Percentiles rank a stretch among this genome's conserved stretches.
phyloP scores from a whole-genome alignment of 768 basidiomycete genomes.

The Tulasnella sp. region DNA sequence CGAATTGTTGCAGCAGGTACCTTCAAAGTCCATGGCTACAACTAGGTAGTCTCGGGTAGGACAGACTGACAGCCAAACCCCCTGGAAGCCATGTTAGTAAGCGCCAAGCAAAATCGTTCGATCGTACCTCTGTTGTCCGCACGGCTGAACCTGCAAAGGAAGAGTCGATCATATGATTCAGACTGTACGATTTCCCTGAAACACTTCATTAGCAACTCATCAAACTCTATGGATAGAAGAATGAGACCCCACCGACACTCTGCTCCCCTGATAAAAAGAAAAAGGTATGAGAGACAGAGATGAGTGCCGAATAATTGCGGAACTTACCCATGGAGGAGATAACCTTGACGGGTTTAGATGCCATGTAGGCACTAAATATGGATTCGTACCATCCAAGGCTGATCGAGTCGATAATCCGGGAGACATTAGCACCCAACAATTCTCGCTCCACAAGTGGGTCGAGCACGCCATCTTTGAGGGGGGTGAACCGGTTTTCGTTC shows the following conservation, averaged over 20 bases:
- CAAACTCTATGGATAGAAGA: not conserved
- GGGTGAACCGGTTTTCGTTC: conserved; percentile 56
- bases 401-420: conserved; percentile 51
- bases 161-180: conserved; percentile 60
- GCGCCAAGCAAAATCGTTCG: conserved; percentile 34
- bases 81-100: conserved; percentile 38
- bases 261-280: conserved; percentile 17
- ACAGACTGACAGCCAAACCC: conserved; percentile 64
- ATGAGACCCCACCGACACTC: conserved; percentile 45
- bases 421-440: conserved; percentile 56
- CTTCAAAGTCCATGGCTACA: conserved; percentile 63
- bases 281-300: not conserved
- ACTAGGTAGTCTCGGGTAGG: conserved; percentile 53
- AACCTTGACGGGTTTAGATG: conserved; percentile 58
- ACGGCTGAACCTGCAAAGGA: conserved; percentile 54
- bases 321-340: conserved; percentile 58
- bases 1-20: conserved; percentile 32
- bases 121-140: conserved; percentile 18
- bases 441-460: conserved; percentile 50
- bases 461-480: conserved; percentile 54
- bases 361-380: conserved; percentile 59
- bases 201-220: conserved; percentile 28
- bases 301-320: not conserved
- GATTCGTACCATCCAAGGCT: conserved; percentile 65
- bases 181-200: conserved; percentile 55